Percentiles rank a stretch among this genome's conserved stretches.
Conservation (phyloP, 495 filamentous ascomycete genomes). For the Aspergillus diversus region DNA sequence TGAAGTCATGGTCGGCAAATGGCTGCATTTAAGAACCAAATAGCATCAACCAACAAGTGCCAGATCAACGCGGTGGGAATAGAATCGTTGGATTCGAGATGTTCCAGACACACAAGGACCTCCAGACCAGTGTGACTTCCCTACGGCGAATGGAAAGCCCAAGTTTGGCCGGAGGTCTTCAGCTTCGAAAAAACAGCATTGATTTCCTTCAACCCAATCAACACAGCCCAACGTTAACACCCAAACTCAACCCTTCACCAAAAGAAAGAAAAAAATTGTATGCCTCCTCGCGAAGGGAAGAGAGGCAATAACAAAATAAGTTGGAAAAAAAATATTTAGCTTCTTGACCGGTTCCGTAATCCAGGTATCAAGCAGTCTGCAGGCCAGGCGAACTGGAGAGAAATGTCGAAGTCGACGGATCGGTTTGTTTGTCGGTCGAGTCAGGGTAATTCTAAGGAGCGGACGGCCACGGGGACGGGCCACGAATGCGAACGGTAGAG, state of each 20-base stretch:
- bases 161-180: conserved; percentile 50
- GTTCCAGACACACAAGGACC: conserved; percentile 45
- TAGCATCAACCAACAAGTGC: conserved; percentile 20
- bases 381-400: conserved; percentile 1
- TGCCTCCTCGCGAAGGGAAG: not conserved
- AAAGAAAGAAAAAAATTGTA: conserved; percentile 2
- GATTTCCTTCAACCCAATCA: conserved; percentile 37
- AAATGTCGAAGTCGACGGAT: conserved; percentile 11
- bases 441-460: conserved; percentile 41
- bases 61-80: conserved; percentile 16
- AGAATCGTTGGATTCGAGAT: conserved; percentile 26
- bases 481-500: conserved; percentile 23
- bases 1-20: conserved; percentile 42
- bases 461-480: conserved; percentile 53
- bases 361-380: not conserved
- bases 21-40: conserved; percentile 23
- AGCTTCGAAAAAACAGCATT: conserved; percentile 40
- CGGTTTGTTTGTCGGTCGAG: conserved; percentile 18
- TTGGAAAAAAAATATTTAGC: not conserved
- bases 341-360: not conserved
- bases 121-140: conserved; percentile 47
- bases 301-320: conserved; percentile 1
- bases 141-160: conserved; percentile 37
- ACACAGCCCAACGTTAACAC: conserved; percentile 27
- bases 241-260: conserved; percentile 8